Percentiles rank a stretch among this genome's conserved stretches.
Evolutionary conservation across 1,284 basidiomycete species (phyloP).

Genomic region (Tylopilus orsonianus): DNA sequence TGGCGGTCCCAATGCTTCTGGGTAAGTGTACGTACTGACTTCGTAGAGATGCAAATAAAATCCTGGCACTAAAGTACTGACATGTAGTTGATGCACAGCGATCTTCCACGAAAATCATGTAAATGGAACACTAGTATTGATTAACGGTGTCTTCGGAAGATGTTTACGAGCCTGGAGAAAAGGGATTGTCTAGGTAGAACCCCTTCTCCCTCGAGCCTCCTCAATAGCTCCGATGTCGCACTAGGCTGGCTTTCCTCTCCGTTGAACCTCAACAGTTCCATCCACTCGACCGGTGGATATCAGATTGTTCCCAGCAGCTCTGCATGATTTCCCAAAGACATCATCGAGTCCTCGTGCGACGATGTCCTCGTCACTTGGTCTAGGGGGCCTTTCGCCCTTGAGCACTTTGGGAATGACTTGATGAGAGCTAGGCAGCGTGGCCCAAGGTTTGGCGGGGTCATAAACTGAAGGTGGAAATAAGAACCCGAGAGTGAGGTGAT

Average conservation of each 20-base stretch:
- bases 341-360: background rate
- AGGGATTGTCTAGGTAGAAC: no score
- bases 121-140: no score
- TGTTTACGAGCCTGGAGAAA: no score
- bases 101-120: no score
- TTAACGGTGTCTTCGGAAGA: no score
- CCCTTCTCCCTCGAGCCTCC: no score
- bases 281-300: background rate
- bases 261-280: background rate
- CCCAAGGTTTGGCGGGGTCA: background rate
- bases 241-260: background rate
- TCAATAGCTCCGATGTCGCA: no score
- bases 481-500: background rate
- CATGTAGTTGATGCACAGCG: no score
- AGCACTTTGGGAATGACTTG: background rate
- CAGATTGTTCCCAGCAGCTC: background rate
- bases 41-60: no score
- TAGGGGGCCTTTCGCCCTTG: background rate
- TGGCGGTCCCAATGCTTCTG: no score
- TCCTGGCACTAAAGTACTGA: no score
- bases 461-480: background rate
- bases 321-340: background rate
- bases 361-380: background rate
- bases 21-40: no score
- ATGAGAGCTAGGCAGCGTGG: background rate